A percentile compares a stretch with the other conserved stretches of the same genome.
Conservation (phyloP, 108 stramenopile genomes). For the Epithemia pelagica region DNA sequence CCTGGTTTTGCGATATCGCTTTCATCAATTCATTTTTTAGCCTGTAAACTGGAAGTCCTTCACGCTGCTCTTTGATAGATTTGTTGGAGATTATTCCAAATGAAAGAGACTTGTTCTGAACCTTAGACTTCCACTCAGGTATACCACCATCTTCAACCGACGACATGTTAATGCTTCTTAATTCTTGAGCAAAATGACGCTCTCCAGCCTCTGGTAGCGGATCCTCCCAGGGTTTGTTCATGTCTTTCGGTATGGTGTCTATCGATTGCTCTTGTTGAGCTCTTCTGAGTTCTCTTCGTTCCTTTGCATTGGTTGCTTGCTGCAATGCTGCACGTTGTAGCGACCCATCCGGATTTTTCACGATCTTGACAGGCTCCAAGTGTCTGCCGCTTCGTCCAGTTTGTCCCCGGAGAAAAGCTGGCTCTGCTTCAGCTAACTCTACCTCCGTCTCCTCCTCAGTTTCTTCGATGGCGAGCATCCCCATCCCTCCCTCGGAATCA, state of each 20-base stretch:
- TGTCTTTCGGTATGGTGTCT: constrained; percentile 96
- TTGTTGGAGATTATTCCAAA: constrained; percentile 93
- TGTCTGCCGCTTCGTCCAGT: constrained; percentile 71
- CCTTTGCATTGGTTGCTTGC: constrained; percentile 89
- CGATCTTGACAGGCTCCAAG: constrained; percentile 88
- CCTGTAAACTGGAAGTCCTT: constrained; percentile 83
- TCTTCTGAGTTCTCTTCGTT: constrained; percentile 92
- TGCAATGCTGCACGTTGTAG: constrained; percentile 95
- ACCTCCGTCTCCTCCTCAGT: constrained; percentile 95
- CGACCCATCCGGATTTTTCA: constrained; percentile 97
- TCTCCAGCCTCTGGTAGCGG: constrained; percentile 96
- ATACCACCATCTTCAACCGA: constrained; percentile 66
- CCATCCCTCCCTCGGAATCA: constrained; percentile 87
- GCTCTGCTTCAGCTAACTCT: constrained; percentile 91
- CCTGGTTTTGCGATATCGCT: constrained; percentile 82
- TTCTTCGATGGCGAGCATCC: constrained; percentile 89
- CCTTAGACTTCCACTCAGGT: constrained; percentile 97
- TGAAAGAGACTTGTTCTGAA: constrained; percentile 86
- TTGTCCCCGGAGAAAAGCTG: constrained; percentile 94
- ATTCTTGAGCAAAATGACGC: constrained; percentile 95
- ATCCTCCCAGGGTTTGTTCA: constrained; percentile 97
- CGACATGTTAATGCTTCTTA: constrained; percentile 90
- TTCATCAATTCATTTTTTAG: constrained; percentile 79
- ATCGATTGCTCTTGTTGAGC: constrained; percentile 95
- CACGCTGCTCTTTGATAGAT: constrained; percentile 93